These are phyloP conservation scores for Fraxinus floribunda DNA, from an alignment of 305 asterid species.

Conservation along the genomic window DNA sequence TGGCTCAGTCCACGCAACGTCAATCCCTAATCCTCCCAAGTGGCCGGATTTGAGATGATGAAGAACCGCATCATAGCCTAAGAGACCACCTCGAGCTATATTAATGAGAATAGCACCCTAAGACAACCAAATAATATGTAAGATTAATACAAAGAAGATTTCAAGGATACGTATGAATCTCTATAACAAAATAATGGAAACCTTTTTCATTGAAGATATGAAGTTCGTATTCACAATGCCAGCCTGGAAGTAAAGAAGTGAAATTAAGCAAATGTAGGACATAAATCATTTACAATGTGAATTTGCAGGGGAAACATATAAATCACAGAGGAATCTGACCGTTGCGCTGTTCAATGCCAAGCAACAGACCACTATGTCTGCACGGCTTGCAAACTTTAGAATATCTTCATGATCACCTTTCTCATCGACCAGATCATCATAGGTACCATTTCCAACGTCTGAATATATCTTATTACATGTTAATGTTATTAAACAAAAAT, in stretches of 20 bases:
- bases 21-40: conserved; percentile 90
- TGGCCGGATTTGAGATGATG: conserved; percentile 69
- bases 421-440: conserved; percentile 64
- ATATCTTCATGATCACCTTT: conserved; percentile 75
- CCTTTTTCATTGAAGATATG: conserved; percentile 93
- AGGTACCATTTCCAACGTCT: conserved; percentile 30
- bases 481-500: conserved; percentile 3
- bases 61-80: conserved; percentile 72
- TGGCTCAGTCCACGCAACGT: conserved; percentile 96
- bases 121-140: not conserved
- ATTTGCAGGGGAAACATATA: not conserved
- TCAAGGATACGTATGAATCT: not conserved
- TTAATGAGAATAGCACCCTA: conserved; percentile 81
- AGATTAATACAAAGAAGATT: not conserved
- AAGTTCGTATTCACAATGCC: conserved; percentile 66
- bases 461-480: conserved; percentile 24
- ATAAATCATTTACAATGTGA: not conserved
- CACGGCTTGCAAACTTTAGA: conserved; percentile 62
- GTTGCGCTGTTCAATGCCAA: conserved; percentile 73
- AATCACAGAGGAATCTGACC: conserved; percentile 35
- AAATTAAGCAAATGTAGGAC: conserved; percentile 8
- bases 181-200: conserved; percentile 15
- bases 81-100: conserved; percentile 84
- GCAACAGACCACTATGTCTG: conserved; percentile 89
- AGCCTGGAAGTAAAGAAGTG: conserved; percentile 48